These are phyloP conservation scores for Blastocystis sp. DNA, from an alignment of 352 stramenopile species.

Conservation along the genomic window DNA sequence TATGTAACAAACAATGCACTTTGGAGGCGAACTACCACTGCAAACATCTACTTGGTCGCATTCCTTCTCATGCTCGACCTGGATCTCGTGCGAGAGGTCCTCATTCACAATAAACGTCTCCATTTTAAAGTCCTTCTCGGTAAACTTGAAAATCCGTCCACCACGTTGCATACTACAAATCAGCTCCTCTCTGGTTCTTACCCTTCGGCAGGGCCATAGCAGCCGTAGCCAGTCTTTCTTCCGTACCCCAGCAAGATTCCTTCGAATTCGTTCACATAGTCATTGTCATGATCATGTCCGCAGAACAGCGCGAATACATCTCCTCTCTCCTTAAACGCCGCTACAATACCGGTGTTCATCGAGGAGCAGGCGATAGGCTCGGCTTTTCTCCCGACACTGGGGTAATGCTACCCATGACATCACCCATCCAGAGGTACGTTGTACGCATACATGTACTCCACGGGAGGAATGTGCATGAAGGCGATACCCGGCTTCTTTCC, in stretches of 20 bases:
- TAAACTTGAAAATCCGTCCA: not conserved
- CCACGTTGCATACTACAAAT: slow-evolving; percentile 50
- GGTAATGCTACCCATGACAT: slow-evolving; percentile 33
- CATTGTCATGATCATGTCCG: slow-evolving; percentile 55
- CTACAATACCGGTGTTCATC: slow-evolving; percentile 34
- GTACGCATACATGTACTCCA: slow-evolving; percentile 56
- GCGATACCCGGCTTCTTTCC: slow-evolving; percentile 21
- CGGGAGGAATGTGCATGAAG: slow-evolving; percentile 54
- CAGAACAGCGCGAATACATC: slow-evolving; percentile 37
- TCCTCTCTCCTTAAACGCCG: slow-evolving; percentile 50
- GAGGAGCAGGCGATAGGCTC: slow-evolving; percentile 44
- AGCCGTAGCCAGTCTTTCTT: slow-evolving; percentile 55
- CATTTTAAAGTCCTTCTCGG: slow-evolving; percentile 28
- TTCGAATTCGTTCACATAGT: slow-evolving; percentile 56
- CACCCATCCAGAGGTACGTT: not conserved
- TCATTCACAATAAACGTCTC: slow-evolving; percentile 10
- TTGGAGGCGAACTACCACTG: slow-evolving; percentile 19
- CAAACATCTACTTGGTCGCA: not conserved
- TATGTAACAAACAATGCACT: not conserved
- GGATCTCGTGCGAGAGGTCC: slow-evolving; percentile 22
- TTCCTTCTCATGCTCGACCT: not conserved
- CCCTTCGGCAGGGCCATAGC: slow-evolving; percentile 51
- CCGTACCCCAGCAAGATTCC: slow-evolving; percentile 45
- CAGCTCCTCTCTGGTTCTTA: not conserved
- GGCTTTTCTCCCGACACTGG: slow-evolving; percentile 8